Conservation (phyloP, 1,139 yeast species). For the Magnusiomyces ingens region DNA sequence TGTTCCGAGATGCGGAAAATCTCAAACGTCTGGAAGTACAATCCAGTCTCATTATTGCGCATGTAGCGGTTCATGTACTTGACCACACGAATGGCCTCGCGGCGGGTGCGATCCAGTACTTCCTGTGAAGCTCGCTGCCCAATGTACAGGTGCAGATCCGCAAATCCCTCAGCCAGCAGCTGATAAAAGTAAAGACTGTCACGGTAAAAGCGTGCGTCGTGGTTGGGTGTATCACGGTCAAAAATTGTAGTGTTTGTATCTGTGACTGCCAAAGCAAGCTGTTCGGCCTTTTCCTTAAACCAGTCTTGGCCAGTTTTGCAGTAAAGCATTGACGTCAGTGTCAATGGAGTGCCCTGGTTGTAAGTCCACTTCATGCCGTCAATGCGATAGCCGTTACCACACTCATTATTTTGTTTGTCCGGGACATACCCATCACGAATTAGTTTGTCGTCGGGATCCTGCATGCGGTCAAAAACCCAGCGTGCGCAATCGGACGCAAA, state of each 20-base stretch:
- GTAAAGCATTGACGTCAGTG: constrained; percentile 49
- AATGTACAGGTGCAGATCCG: constrained; percentile 52
- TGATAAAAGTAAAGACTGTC: constrained; percentile 61
- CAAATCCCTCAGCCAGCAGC: constrained; percentile 59
- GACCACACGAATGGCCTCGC: constrained; percentile 27
- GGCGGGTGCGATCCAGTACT: constrained; percentile 22
- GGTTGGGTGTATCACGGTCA: constrained; percentile 54
- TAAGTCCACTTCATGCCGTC: constrained; percentile 53
- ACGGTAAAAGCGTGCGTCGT: constrained; percentile 55
- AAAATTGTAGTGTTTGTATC: constrained; percentile 51
- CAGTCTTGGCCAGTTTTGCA: constrained; percentile 46
- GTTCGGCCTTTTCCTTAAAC: constrained; percentile 52
- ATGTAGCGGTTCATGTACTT: constrained; percentile 42
- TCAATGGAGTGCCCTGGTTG: constrained; percentile 59
- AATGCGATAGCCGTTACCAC: constrained; percentile 34
- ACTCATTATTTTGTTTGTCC: constrained; percentile 41
- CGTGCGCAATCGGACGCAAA: constrained; percentile 51
- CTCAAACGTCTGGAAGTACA: constrained; percentile 57
- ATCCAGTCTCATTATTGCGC: constrained; percentile 53
- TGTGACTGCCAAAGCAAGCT: constrained; percentile 55
- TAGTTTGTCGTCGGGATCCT: constrained; percentile 47
- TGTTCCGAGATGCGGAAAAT: constrained; percentile 50
- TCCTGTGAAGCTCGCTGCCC: constrained; percentile 38
- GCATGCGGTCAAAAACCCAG: constrained; percentile 47
- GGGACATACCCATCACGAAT: constrained; percentile 53